Evolutionary conservation across 768 basidiomycete species (phyloP).

Genomic region (Auriscalpium microsporum): DNA sequence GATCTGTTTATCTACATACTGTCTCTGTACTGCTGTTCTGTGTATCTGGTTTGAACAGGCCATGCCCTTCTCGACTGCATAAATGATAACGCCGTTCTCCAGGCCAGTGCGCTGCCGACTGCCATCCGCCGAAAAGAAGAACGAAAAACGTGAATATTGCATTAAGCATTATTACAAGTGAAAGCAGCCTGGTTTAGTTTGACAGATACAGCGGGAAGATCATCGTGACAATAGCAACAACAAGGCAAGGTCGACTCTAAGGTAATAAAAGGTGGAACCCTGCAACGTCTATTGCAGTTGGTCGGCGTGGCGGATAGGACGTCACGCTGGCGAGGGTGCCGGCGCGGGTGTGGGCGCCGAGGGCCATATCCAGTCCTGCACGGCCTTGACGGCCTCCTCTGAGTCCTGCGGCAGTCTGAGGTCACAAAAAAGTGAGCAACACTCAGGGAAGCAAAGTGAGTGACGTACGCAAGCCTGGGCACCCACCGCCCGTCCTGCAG

Average conservation of each 20-base stretch:
- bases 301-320: neutral
- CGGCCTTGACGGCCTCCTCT: constrained; percentile 50
- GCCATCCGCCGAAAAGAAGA: too few species aligned
- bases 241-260: neutral
- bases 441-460: constrained; percentile 1
- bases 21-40: too few species aligned
- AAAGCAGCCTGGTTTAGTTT: neutral
- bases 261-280: neutral
- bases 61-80: too few species aligned
- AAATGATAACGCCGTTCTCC: too few species aligned
- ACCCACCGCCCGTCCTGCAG: constrained; percentile 70
- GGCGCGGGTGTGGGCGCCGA: neutral
- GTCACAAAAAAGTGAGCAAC: constrained; percentile 3
- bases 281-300: neutral
- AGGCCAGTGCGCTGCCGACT: too few species aligned
- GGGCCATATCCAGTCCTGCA: constrained; percentile 76
- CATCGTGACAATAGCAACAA: neutral
- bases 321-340: neutral
- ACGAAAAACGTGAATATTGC: neutral
- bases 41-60: too few species aligned
- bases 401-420: constrained; percentile 65
- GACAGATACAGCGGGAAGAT: neutral
- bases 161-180: neutral
- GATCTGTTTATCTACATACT: too few species aligned
- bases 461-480: constrained; percentile 65